Conservation (phyloP, 441 rosid genomes). For the Croton laevigatus region DNA sequence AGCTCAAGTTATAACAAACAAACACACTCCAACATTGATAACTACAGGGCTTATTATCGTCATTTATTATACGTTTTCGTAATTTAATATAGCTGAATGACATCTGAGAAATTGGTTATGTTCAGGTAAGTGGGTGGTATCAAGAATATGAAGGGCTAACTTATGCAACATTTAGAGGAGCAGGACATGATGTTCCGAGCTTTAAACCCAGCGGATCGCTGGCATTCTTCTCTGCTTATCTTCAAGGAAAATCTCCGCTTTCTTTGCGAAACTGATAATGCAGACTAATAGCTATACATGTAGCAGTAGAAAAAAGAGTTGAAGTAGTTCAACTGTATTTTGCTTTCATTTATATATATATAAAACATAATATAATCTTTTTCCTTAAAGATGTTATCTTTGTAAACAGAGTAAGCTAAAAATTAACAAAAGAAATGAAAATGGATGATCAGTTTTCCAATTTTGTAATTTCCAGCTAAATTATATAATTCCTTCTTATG, state of each 20-base stretch:
- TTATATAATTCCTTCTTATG: no score
- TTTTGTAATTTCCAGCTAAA: background rate
- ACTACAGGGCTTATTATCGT: no score
- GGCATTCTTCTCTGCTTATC: conserved; percentile 74
- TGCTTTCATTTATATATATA: background rate
- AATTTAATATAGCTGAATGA: no score
- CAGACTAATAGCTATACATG: background rate
- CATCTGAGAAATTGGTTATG: no score
- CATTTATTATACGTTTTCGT: no score
- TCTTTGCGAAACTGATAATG: conserved; percentile 19
- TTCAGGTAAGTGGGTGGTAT: conserved; percentile 87
- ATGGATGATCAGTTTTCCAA: background rate
- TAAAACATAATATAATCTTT: no score
- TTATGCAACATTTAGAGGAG: conserved; percentile 91
- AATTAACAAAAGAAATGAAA: background rate
- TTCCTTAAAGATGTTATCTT: background rate
- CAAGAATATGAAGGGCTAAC: conserved; percentile 88
- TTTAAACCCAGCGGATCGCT: conserved; percentile 88
- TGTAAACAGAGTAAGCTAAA: background rate
- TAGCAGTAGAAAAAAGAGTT: conserved; percentile 11
- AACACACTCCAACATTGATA: no score
- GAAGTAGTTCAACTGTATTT: background rate
- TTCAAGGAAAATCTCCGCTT: conserved; percentile 54
- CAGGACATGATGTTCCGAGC: conserved; percentile 91
- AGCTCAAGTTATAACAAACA: no score